A percentile compares a stretch with the other conserved stretches of the same genome.
These are phyloP conservation scores for Areca catechu DNA, from an alignment of 176 grass and related monocot genomes.

Conservation along the genomic window DNA sequence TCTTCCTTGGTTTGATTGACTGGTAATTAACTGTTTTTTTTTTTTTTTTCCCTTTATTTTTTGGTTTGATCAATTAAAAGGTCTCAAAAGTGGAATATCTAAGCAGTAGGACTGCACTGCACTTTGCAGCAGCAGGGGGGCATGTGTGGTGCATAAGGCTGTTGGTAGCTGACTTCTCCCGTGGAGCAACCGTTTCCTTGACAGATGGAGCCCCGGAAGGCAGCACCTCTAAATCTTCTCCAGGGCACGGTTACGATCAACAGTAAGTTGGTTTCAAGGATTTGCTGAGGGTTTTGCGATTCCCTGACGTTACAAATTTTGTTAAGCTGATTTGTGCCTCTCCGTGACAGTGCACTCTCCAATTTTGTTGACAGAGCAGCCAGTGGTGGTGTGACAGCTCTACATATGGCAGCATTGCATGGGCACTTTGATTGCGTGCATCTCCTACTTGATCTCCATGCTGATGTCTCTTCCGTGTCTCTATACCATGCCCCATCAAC, in stretches of 20 bases:
- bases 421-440: conserved; percentile 67
- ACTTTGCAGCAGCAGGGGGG: conserved; percentile 58
- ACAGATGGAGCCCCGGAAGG: not conserved
- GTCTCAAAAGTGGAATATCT: conserved; percentile 46
- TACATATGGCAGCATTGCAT: conserved; percentile 75
- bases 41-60: no score
- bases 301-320: not conserved
- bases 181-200: not conserved
- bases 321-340: not conserved
- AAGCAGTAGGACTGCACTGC: conserved; percentile 60
- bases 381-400: conserved; percentile 52
- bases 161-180: conserved; percentile 34
- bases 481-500: conserved; percentile 33
- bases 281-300: not conserved
- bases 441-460: conserved; percentile 67
- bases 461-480: conserved; percentile 31
- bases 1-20: no score
- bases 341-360: not conserved
- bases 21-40: not conserved
- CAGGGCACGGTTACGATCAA: not conserved
- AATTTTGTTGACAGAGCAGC: conserved; percentile 49
- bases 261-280: not conserved
- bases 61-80: conserved; percentile 21
- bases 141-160: conserved; percentile 60
- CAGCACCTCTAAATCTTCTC: not conserved